Base-by-base conservation (phyloP, 75 land plant species). In the Pinus albicaulis region DNA sequence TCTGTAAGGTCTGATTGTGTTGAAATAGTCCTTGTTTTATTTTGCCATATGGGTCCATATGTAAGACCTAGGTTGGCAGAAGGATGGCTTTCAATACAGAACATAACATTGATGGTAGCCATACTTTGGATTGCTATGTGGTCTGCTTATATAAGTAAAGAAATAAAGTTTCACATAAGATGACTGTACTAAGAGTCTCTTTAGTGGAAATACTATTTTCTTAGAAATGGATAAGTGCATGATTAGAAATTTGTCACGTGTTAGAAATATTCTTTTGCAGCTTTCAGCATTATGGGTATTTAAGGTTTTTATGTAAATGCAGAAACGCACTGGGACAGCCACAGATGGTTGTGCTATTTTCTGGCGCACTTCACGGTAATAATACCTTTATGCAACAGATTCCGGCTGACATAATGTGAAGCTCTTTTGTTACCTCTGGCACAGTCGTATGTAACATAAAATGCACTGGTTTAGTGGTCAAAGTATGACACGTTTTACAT, bases 301-400 rank as follows among this genome's bases (percentile, higher is more conserved):
- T 2, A 20, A n/a, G 8, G 36, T 61, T 81, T 24, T 75, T 44
- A 65, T n/a, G 26, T 64, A 41, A 41, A 48, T 87, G 53, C 84
- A 97, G 99, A 88, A 87, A 82, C 95, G 99, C 57, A 97, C 99
- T 70, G 99, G 99, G 15, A 55, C 20, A 64, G 85, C 99, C 23
- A 65, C 62, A 75, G 99, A 97, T 89, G 99, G 99, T 22, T 97
- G 99, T 88, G 95, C 99, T 62, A 88, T 94, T 25, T 97, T 97
- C 72, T 97, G 99, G 99, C 87, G 93, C 61, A 72, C 53, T 17
- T 83, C 78, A 25, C 89, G 92, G 99, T 97, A 81, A 34, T 26
- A 68, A 48, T 48, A 10, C 53, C 53, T 10, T 48, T 48, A 48
- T 48, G 53, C 53, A 48, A 48, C 53, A 48, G 53, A 48, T 10